Evolutionary conservation across 192 early-diverging fungal genomes (phyloP).

Genomic region (Backusella tarrabulga): DNA sequence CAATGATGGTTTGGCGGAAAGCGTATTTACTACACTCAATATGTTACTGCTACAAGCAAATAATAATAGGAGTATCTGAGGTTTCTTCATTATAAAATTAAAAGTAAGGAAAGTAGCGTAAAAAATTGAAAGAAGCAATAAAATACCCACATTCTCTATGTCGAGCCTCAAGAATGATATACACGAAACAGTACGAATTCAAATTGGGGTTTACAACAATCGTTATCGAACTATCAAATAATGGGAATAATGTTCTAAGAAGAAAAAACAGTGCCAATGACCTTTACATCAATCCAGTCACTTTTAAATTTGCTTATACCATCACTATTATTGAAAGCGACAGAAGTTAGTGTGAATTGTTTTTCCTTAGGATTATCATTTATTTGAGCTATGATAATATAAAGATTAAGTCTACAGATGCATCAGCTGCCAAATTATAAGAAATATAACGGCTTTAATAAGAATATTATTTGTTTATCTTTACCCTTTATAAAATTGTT

Average conservation of each 20-base stretch:
- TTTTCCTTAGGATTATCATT: neutral
- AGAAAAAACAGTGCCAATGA: neutral
- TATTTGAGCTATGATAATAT: neutral
- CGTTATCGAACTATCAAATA: neutral
- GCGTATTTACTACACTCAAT: neutral
- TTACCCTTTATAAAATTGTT: too few species aligned
- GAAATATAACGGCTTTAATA: neutral
- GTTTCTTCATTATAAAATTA: neutral
- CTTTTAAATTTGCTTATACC: neutral
- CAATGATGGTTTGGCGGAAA: neutral
- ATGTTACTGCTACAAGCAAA: neutral
- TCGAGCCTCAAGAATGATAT: neutral
- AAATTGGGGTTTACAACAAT: neutral
- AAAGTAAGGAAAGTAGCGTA: neutral
- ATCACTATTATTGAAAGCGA: neutral
- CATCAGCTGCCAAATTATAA: neutral
- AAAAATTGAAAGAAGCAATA: neutral
- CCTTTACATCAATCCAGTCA: neutral
- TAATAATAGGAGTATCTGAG: neutral
- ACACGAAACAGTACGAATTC: neutral
- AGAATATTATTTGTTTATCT: neutral
- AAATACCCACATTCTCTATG: neutral
- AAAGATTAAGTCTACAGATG: neutral
- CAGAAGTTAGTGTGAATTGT: neutral
- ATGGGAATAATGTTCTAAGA: neutral